A percentile compares a stretch with the other conserved stretches of the same genome.
These are phyloP conservation scores for Echium plantagineum DNA, from an alignment of 257 asterid species.

Conservation along the genomic window DNA sequence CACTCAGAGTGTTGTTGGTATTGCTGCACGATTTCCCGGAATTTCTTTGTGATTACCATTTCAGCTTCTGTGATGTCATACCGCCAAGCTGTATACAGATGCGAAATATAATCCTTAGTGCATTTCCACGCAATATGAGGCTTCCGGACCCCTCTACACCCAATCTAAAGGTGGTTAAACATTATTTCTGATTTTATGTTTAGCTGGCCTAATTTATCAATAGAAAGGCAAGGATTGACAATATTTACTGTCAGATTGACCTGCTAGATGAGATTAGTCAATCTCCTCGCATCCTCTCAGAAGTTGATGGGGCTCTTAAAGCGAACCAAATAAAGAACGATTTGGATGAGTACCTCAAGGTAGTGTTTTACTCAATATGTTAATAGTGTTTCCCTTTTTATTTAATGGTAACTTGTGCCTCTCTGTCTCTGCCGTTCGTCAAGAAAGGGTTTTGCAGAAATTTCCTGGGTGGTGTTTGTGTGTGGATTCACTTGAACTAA, in stretches of 20 bases:
- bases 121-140: slow-evolving; percentile 98
- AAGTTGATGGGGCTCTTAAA: slow-evolving; percentile 88
- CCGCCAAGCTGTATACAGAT: slow-evolving; percentile 97
- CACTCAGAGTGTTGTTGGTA: slow-evolving; percentile 87
- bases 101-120: slow-evolving; percentile 92
- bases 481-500: too few relatives aligned
- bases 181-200: neutral
- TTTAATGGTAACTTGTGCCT: neutral
- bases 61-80: slow-evolving; percentile 97
- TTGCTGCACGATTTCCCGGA: slow-evolving; percentile 97
- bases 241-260: slow-evolving; percentile 50
- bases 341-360: slow-evolving; percentile 87
- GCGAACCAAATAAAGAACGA: slow-evolving; percentile 76
- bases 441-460: too few relatives aligned
- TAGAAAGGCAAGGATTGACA: neutral
- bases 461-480: too few relatives aligned
- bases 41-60: slow-evolving; percentile 95
- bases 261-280: slow-evolving; percentile 76
- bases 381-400: neutral
- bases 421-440: neutral
- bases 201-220: neutral
- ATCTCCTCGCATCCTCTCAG: slow-evolving; percentile 85
- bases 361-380: slow-evolving; percentile 7
- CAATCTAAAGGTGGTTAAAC: slow-evolving; percentile 54
- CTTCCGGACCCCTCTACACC: slow-evolving; percentile 97